phyloP scores from a whole-genome alignment of 1,284 basidiomycete species.

The Fomitopsis betulina region DNA sequence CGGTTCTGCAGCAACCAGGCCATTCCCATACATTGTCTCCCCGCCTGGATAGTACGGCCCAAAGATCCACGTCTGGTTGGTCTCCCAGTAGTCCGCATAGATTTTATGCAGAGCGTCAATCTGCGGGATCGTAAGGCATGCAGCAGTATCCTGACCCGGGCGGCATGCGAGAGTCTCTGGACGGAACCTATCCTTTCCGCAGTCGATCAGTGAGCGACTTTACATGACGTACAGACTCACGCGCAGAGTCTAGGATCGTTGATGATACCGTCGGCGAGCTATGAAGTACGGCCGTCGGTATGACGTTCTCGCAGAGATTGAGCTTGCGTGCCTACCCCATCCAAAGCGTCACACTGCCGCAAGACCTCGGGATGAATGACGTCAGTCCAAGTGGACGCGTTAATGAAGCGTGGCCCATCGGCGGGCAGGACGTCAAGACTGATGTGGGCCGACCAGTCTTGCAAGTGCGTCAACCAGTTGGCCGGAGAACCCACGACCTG shows the following conservation, averaged over 20 bases:
- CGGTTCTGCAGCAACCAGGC: slow-evolving; percentile 8
- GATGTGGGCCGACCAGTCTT: slow-evolving; percentile 21
- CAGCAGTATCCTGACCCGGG: slow-evolving; percentile 16
- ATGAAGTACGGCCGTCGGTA: neutral
- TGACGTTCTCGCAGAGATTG: neutral
- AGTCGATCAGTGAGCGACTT: neutral
- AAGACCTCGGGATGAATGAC: slow-evolving; percentile 24
- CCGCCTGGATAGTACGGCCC: slow-evolving; percentile 22
- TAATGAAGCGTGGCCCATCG: slow-evolving; percentile 18
- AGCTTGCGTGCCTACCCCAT: slow-evolving; percentile 20
- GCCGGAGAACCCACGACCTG: slow-evolving; percentile 25
- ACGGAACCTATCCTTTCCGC: slow-evolving; percentile 18
- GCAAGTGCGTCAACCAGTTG: slow-evolving; percentile 23
- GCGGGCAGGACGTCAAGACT: slow-evolving; percentile 18
- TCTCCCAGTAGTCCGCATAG: slow-evolving; percentile 25
- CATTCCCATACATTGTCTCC: slow-evolving; percentile 12
- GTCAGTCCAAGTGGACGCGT: slow-evolving; percentile 17
- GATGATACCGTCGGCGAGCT: slow-evolving; percentile 29
- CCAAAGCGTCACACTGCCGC: slow-evolving; percentile 26
- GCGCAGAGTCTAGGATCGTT: slow-evolving; percentile 29
- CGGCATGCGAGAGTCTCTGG: slow-evolving; percentile 26
- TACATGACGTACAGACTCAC: slow-evolving; percentile 3
- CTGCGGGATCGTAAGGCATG: slow-evolving; percentile 28
- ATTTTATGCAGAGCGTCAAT: slow-evolving; percentile 28
- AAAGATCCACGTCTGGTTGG: slow-evolving; percentile 20